phyloP scores from a whole-genome alignment of 2,329 filamentous ascomycete genomes.

The Teratosphaeria pseudoeucalypti region DNA sequence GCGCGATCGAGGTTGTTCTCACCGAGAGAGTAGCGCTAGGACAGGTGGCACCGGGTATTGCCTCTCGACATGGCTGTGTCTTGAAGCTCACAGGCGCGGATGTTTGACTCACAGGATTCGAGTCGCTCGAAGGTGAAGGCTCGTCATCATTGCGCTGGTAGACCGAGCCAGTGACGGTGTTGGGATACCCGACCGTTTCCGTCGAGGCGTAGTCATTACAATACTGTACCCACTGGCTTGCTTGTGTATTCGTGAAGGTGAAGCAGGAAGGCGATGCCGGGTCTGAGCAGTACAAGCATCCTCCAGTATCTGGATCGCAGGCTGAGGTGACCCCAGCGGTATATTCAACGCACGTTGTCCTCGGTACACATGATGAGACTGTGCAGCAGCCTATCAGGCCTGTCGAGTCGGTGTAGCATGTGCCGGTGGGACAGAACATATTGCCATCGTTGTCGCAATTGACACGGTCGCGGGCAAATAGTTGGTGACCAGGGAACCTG shows the following conservation, averaged over 20 bases:
- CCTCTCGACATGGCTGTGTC: not conserved
- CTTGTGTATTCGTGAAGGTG: constrained; percentile 1
- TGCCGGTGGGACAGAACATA: constrained; percentile 3
- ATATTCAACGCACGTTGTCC: constrained; percentile 11
- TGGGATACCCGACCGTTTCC: not conserved
- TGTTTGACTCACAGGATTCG: not conserved
- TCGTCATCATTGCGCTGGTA: not conserved
- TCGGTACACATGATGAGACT: constrained; percentile 7
- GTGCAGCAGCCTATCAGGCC: constrained; percentile 13
- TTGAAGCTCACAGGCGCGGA: not conserved
- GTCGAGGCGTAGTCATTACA: constrained; percentile 1
- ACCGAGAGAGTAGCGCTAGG: not conserved
- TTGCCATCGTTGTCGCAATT: constrained; percentile 1
- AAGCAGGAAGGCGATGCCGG: not conserved
- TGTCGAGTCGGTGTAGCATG: constrained; percentile 9
- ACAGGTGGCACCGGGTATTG: not conserved
- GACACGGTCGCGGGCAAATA: not conserved
- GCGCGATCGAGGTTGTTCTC: not conserved
- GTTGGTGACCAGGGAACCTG: constrained; percentile 3
- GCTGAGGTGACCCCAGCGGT: not conserved
- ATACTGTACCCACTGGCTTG: constrained; percentile 2
- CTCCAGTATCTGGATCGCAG: constrained; percentile 11
- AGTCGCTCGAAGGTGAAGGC: not conserved
- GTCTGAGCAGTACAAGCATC: constrained; percentile 11
- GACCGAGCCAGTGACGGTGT: not conserved